Evolutionary conservation across 2,329 filamentous ascomycete genomes (phyloP).

Genomic region (Fusarium sp.): DNA sequence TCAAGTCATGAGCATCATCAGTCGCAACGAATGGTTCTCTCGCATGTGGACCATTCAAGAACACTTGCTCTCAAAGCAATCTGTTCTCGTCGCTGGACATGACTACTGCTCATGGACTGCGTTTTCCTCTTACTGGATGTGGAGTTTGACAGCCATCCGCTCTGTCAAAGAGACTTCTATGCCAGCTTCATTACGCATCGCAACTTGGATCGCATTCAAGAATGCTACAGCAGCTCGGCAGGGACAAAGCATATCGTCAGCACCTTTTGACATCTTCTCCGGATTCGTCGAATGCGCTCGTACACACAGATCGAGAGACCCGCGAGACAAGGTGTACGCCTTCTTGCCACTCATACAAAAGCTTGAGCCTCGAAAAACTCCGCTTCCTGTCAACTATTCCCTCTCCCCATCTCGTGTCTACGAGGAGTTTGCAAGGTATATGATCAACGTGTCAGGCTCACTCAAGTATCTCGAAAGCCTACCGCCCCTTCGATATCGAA

Average conservation of each 20-base stretch:
- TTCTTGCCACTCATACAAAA: conserved; percentile 29
- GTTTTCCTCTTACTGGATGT: conserved; percentile 32
- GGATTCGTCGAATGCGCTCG: conserved; percentile 31
- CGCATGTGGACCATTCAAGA: conserved; percentile 39
- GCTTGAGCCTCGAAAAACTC: conserved; percentile 12
- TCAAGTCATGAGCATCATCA: conserved; percentile 21
- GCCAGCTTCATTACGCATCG: conserved; percentile 21
- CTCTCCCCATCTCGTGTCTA: conserved; percentile 19
- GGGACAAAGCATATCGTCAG: conserved; percentile 8
- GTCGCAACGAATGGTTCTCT: conserved; percentile 32
- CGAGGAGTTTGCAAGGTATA: conserved; percentile 23
- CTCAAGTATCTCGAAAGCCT: conserved; percentile 29
- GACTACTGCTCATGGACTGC: conserved; percentile 25
- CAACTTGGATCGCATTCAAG: conserved; percentile 27
- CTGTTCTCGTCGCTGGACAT: conserved; percentile 14
- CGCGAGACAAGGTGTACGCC: conserved; percentile 28
- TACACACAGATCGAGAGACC: conserved; percentile 23
- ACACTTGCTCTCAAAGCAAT: conserved; percentile 24
- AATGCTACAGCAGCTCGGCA: conserved; percentile 12
- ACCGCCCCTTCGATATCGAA: conserved; percentile 10
- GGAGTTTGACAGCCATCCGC: conserved; percentile 23
- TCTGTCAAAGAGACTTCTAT: conserved; percentile 12
- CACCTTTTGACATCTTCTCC: conserved; percentile 24
- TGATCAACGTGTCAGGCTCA: conserved; percentile 16
- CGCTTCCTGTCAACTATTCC: conserved; percentile 24